Evolutionary conservation across 257 asterid species (phyloP), one percentile per base, ranked within the genome.

Genomic region (Solanum rostratum): DNA sequence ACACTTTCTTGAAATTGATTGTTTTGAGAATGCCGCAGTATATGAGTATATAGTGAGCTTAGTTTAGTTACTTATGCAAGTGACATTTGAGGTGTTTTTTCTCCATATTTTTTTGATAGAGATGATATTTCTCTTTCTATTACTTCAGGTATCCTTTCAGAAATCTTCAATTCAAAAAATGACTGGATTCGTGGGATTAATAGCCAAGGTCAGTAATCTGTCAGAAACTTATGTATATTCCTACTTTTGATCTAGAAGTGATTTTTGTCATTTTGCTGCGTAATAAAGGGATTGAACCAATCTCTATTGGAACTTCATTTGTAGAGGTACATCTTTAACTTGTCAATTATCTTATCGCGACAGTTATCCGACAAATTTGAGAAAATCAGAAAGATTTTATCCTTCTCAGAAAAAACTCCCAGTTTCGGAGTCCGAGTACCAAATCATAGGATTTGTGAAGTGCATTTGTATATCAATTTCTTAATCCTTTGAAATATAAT

Each of bases 161-260:
- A 92, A 87, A 54, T 89, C 92, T 39, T 85, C 97, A 80, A 66
- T 90, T 60, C 88, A 91, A 76, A 69, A 85, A n/a, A 70, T 70
- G 79, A 86, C 91, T 54, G 97, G 89, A 71, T 0, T 85, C 20
- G 57, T 96, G 53, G 97, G 92, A 86, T 83, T 70, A 73, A 87
- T 93, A 83, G 93, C 92, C 50, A 92, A 88, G 94, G 99, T 92
- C 88, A 92, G 97, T 86, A 84, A 7, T 50, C 55, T 76, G 76
- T 52, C 73, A 79, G 71, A 39, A 70, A 29, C 46, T 46, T 19
- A 54, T 46, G n/a, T 69, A 10, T 52, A 5, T 46, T 62, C 74
- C 5, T 39, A 55, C 52, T 54, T n/a, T 80, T 15, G 39, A 60
- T 43, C 33, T 60, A 41, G 57, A 43, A 41, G 78, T 37, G 54